Evolutionary conservation across 352 stramenopile species (phyloP), one percentile per base, ranked within the genome.

Genomic region (Globisporangium orthogonon): DNA sequence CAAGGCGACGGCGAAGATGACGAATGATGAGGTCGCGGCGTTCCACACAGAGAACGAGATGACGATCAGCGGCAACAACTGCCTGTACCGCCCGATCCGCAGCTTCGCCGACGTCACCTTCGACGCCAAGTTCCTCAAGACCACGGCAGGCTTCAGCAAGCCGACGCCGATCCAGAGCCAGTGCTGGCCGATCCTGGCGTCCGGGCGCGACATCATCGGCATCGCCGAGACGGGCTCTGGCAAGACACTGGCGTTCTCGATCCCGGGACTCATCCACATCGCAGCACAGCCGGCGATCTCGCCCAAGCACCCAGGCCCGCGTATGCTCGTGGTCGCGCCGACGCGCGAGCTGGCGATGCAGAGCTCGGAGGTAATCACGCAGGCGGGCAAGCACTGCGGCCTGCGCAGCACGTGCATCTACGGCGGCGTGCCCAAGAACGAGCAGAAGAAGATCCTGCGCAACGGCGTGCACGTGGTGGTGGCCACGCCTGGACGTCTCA

Each of bases 91-190:
- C 18, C 82, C 76, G 6, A 70, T 86, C 41, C 86, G 85, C 56
- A 73, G 73, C 48, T 93, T 91, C 48, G 60, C 69, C 14, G 73
- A 95, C 78, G 63, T 86, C 50, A 74, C 67, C 60, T 89, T 89
- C 67, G 67, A 86, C 76, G 61, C 81, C 78, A 76, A 88, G 77
- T 74, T 98, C 83, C 83, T 98, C 80, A 91, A 74, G 72, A 77
- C 63, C 73, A 91, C 76, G 45, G 70, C 95, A 61, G 82, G 78
- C 23, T 99, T 98, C 67, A 65, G 73, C 52, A 87, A 80, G 69
- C 96, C 97, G 37, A 98, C 91, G 59, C 95, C 95, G n/a, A 99
- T 99, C 74, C 97, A 99, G 78, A 95, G 91, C 41, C 91, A 98
- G 69, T 98, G 95, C 66, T 99, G 96, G 96, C 89, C 89, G 5